Percentiles rank a stretch among this genome's conserved stretches.
These are phyloP conservation scores for Nadsonia commutata DNA, from an alignment of 1,139 yeast species.

Conservation along the genomic window DNA sequence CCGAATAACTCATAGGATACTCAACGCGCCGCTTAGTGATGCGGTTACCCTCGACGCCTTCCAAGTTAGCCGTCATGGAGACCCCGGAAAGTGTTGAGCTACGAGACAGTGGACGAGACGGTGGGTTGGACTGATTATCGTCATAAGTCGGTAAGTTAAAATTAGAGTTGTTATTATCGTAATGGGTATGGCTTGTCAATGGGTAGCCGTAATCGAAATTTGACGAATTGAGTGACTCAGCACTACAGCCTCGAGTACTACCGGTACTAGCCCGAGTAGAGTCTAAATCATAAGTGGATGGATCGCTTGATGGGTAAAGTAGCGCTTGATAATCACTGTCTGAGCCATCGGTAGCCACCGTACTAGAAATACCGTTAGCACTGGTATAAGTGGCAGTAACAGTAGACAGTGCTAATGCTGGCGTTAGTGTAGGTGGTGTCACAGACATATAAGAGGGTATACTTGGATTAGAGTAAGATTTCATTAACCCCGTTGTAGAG, in stretches of 20 bases:
- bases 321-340: not conserved
- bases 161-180: too few species aligned
- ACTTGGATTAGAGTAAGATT: not conserved
- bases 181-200: too few species aligned
- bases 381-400: too few species aligned
- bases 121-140: too few species aligned
- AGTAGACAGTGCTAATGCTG: not conserved
- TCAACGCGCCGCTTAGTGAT: conserved; percentile 29
- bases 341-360: not conserved
- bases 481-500: not conserved
- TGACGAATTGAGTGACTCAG: too few species aligned
- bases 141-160: too few species aligned
- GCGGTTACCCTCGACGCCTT: conserved; percentile 52
- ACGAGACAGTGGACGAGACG: conserved; percentile 43
- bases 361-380: not conserved
- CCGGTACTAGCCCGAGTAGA: too few species aligned
- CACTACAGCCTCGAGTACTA: too few species aligned
- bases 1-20: conserved; percentile 22
- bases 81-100: conserved; percentile 50
- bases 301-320: too few species aligned
- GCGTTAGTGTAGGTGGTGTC: not conserved
- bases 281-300: too few species aligned
- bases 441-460: not conserved
- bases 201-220: too few species aligned
- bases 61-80: conserved; percentile 60